These are phyloP conservation scores for Canavalia ensiformis DNA, from an alignment of 306 rosid genomes.

Conservation along the genomic window DNA sequence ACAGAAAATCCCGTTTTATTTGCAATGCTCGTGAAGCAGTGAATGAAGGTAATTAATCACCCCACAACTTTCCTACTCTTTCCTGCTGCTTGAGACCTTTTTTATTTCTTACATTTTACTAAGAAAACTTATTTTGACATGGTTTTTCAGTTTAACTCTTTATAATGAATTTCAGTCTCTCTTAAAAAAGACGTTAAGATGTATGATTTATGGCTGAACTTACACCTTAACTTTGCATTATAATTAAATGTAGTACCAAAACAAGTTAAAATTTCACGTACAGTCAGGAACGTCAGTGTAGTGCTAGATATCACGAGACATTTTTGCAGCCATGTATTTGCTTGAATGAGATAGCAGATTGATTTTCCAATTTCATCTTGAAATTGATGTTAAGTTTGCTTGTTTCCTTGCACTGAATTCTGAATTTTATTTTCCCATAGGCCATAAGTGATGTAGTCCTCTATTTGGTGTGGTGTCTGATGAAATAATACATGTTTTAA, in stretches of 20 bases:
- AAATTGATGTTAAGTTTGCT: not conserved
- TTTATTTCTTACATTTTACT: not conserved
- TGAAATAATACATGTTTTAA: constrained; percentile 9
- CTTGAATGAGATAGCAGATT: not conserved
- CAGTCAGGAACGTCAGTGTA: not conserved
- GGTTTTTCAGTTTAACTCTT: not conserved
- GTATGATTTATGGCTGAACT: not conserved
- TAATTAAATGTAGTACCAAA: not conserved
- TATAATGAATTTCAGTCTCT: not conserved
- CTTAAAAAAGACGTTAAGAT: not conserved
- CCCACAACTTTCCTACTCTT: not conserved
- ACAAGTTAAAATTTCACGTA: not conserved
- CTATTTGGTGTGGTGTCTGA: not conserved
- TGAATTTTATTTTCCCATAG: not conserved
- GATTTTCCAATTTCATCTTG: constrained; percentile 8
- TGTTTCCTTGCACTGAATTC: constrained; percentile 2
- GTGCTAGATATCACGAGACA: not conserved
- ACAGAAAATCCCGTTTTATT: constrained; percentile 61
- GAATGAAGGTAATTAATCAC: constrained; percentile 57
- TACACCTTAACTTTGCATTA: constrained; percentile 9
- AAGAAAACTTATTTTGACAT: not conserved
- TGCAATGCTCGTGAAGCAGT: constrained; percentile 84
- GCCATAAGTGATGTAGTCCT: not conserved
- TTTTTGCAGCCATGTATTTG: not conserved
- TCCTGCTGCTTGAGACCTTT: not conserved